Evolutionary conservation across 257 asterid species (phyloP), one percentile per base, ranked within the genome.

Genomic region (Primulina tabacum): DNA sequence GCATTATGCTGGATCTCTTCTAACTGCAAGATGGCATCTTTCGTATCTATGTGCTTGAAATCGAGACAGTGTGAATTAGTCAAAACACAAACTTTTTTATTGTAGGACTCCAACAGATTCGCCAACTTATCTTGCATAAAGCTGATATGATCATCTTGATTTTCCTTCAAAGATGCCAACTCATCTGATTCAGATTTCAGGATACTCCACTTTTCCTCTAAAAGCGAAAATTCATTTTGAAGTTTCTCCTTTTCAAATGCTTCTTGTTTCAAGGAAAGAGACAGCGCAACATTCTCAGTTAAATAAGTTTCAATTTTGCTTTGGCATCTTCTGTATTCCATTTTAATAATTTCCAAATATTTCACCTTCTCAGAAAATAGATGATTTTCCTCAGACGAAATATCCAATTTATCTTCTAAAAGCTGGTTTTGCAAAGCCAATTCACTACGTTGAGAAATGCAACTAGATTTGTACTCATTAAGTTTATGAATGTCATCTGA

Each of bases 251-350:
- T 89, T 80, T 80, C 83, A 34, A 76, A 66, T 38, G 70, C 75
- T 80, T 87, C 89, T 47, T 87, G 88, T 61, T 86, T 82, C 65
- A 92, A 73, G 62, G 75, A 69, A 78, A 78, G 74, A 12, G 89
- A 85, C n/a, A 90, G 79, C 80, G 82, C 85, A 5, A 82, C 69
- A 75, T 84, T 90, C 84, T 90, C 90, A 47, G 82, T 81, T 80
- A 75, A 77, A 80, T 88, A 89, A 71, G 85, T 84, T 72, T 81
- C 99, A 71, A 73, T 87, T 70, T 80, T 88, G 63, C 78, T 83
- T 71, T 72, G 76, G 64, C 64, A 82, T 63, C 77, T 82, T 74
- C 60, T 70, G 75, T 72, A 81, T 64, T 88, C 87, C 37, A 28
- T 65, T 64, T 65, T 52, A 56, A 75, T 65, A 65, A 60, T 77